A percentile compares a stretch with the other conserved stretches of the same genome.
Evolutionary conservation across 176 grass and related monocot genomes (phyloP).

Genomic region (Bonia amplexicaulis): DNA sequence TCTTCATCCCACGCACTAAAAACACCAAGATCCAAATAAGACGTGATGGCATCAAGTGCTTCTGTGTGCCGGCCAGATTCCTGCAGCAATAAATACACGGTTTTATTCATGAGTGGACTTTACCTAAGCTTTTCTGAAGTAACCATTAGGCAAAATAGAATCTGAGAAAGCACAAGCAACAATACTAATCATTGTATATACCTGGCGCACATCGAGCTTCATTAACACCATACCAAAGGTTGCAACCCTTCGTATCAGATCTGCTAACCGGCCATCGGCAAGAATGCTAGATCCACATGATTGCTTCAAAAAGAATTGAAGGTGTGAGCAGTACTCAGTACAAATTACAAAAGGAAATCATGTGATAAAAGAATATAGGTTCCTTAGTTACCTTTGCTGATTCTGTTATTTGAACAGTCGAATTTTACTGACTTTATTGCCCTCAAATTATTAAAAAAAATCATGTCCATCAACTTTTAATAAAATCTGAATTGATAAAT

Average conservation of each 20-base stretch:
- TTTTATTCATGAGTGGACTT: not conserved
- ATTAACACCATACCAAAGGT: constrained; percentile 89
- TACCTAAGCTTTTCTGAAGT: not conserved
- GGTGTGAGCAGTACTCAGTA: not conserved
- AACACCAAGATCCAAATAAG: constrained; percentile 80
- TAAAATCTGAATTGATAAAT: not conserved
- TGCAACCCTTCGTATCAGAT: constrained; percentile 87
- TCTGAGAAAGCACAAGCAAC: not conserved
- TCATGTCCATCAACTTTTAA: not conserved
- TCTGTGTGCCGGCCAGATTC: constrained; percentile 84
- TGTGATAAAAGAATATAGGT: not conserved
- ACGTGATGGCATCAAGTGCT: constrained; percentile 76
- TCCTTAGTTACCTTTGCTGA: not conserved
- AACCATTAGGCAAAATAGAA: not conserved
- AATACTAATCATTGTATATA: constrained; percentile 3
- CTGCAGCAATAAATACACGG: constrained; percentile 8
- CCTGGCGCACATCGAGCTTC: constrained; percentile 93
- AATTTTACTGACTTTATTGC: not conserved
- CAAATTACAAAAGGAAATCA: not conserved
- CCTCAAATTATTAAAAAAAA: too few species aligned
- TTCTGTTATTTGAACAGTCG: not conserved
- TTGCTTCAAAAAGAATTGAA: constrained; percentile 60
- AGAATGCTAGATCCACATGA: constrained; percentile 69
- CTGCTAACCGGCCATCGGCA: constrained; percentile 80
- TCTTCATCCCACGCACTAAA: constrained; percentile 91